These are phyloP conservation scores for Populus davidiana DNA, from an alignment of 345 rosid genomes.

Conservation along the genomic window DNA sequence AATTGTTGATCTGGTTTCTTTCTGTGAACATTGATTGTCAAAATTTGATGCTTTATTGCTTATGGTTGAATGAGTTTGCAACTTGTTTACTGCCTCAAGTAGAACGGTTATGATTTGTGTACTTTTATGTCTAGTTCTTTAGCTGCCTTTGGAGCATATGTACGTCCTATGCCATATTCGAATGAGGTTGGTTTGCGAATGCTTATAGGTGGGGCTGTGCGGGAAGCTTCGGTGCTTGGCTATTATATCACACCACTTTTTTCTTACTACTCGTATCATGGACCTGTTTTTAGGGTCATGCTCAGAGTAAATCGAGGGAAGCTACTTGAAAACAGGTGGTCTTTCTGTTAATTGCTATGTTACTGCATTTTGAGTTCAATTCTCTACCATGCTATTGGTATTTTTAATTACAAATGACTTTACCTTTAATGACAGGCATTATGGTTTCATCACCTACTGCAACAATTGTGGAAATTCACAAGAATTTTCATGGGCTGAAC, in stretches of 20 bases:
- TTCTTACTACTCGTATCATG: slow-evolving; percentile 82
- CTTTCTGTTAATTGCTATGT: background rate
- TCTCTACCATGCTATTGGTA: slow-evolving; percentile 5
- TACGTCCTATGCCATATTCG: slow-evolving; percentile 83
- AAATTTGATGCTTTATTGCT: background rate
- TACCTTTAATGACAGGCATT: slow-evolving; percentile 46
- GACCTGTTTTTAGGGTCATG: slow-evolving; percentile 79
- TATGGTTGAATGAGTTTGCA: background rate
- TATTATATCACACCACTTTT: slow-evolving; percentile 68
- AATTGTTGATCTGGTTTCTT: too few relatives aligned
- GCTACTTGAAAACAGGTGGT: slow-evolving; percentile 55
- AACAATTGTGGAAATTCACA: slow-evolving; percentile 59
- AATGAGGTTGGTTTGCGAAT: slow-evolving; percentile 86
- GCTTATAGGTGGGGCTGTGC: slow-evolving; percentile 87
- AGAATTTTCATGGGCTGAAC: slow-evolving; percentile 61
- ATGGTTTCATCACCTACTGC: slow-evolving; percentile 81
- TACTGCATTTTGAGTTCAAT: background rate
- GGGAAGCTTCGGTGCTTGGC: slow-evolving; percentile 86
- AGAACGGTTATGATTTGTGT: background rate
- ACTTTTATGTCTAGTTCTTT: slow-evolving; percentile 49
- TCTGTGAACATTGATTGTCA: background rate
- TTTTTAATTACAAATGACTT: slow-evolving; percentile 10
- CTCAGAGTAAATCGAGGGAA: slow-evolving; percentile 60
- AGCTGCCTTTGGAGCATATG: slow-evolving; percentile 82
- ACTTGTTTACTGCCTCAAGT: background rate